These are phyloP conservation scores for Aspergillus egyptiacus DNA, from an alignment of 495 filamentous ascomycete genomes.

Conservation along the genomic window DNA sequence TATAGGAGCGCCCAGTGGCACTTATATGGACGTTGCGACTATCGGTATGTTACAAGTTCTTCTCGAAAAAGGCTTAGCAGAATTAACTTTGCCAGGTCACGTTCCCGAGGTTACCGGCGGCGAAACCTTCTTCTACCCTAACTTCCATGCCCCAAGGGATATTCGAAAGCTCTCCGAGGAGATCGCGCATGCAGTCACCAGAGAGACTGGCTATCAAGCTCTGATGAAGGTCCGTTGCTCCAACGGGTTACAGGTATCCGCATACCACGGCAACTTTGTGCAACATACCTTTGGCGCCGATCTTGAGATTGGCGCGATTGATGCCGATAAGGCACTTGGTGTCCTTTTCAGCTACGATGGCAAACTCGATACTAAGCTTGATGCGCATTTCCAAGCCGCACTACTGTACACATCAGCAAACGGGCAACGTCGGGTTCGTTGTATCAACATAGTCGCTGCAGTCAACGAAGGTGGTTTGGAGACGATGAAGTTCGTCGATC, in stretches of 20 bases:
- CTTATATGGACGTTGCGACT: constrained; percentile 91
- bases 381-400: constrained; percentile 96
- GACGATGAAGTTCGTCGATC: constrained; percentile 85
- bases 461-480: constrained; percentile 81
- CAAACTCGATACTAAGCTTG: constrained; percentile 90
- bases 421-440: constrained; percentile 86
- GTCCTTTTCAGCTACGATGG: constrained; percentile 96
- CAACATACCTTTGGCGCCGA: constrained; percentile 94
- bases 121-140: constrained; percentile 93
- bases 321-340: constrained; percentile 87
- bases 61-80: neutral
- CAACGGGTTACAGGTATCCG: constrained; percentile 88
- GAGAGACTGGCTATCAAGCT: constrained; percentile 93
- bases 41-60: constrained; percentile 56
- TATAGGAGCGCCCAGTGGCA: constrained; percentile 79
- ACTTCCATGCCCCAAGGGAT: constrained; percentile 85
- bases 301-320: constrained; percentile 87
- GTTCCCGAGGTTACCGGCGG: constrained; percentile 64
- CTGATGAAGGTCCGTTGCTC: constrained; percentile 98
- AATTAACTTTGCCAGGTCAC: constrained; percentile 26
- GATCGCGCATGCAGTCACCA: constrained; percentile 77
- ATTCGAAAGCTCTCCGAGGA: constrained; percentile 77
- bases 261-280: constrained; percentile 92
- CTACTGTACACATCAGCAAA: constrained; percentile 88
- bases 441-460: constrained; percentile 85